phyloP scores from a whole-genome alignment of 2,329 filamentous ascomycete species.

The Eurotiales sp. region DNA sequence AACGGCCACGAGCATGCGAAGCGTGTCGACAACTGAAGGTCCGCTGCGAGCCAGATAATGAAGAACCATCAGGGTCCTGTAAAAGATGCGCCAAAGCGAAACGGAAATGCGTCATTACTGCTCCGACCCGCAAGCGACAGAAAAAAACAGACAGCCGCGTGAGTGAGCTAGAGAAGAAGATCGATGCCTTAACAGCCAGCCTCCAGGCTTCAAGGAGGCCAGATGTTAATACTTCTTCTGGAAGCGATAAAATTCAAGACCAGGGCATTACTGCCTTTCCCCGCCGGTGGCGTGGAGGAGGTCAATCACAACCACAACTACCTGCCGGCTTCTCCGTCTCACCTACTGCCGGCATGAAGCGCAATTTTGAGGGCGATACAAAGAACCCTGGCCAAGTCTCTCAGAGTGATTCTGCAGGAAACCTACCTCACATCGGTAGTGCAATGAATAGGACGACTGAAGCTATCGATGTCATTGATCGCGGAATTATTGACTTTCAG shows the following conservation, averaged over 20 bases:
- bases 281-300: constrained; percentile 27
- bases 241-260: constrained; percentile 27
- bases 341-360: constrained; percentile 28
- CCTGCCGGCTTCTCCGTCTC: background rate
- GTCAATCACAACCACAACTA: constrained; percentile 9
- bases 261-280: constrained; percentile 37
- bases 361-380: constrained; percentile 26
- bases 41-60: constrained; percentile 73
- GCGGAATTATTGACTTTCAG: constrained; percentile 49
- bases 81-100: constrained; percentile 76
- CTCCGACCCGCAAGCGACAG: constrained; percentile 72
- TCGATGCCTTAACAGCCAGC: constrained; percentile 79
- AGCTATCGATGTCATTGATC: constrained; percentile 47
- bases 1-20: constrained; percentile 69
- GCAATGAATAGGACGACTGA: constrained; percentile 21
- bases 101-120: constrained; percentile 72
- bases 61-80: constrained; percentile 61
- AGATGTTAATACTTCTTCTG: constrained; percentile 16
- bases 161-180: constrained; percentile 87
- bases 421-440: background rate
- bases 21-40: constrained; percentile 75
- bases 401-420: background rate
- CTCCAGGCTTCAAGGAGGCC: constrained; percentile 55
- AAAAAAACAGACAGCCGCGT: constrained; percentile 90
- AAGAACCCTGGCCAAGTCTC: constrained; percentile 18